phyloP scores from a whole-genome alignment of 1,139 yeast species.

The Candida smagusa region DNA sequence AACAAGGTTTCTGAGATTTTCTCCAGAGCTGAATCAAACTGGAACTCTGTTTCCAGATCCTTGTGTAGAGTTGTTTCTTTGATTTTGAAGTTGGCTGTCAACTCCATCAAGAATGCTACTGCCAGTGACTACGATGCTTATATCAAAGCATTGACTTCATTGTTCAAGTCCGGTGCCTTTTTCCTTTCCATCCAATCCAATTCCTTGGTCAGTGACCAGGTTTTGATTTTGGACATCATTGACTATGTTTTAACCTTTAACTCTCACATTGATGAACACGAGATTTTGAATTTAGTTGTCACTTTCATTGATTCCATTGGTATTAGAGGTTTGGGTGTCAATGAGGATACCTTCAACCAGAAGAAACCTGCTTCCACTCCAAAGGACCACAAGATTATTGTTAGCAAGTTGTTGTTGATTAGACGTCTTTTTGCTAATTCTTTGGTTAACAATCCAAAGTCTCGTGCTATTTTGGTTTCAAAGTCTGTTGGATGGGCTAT shows the following conservation, averaged over 20 bases:
- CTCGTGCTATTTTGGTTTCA: slow-evolving; percentile 46
- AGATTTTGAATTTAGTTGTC: slow-evolving; percentile 37
- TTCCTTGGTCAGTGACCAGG: slow-evolving; percentile 55
- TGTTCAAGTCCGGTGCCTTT: slow-evolving; percentile 38
- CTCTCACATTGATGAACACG: slow-evolving; percentile 34
- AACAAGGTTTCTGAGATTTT: slow-evolving; percentile 46
- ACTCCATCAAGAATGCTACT: slow-evolving; percentile 20
- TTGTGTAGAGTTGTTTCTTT: slow-evolving; percentile 57
- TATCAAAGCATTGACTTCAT: slow-evolving; percentile 25
- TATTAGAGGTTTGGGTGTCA: slow-evolving; percentile 48
- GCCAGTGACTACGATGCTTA: slow-evolving; percentile 27
- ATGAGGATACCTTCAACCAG: slow-evolving; percentile 29
- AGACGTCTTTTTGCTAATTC: slow-evolving; percentile 54
- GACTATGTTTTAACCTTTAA: slow-evolving; percentile 51
- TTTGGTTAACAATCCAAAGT: slow-evolving; percentile 32
- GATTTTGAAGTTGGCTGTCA: slow-evolving; percentile 41
- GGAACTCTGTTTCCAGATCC: slow-evolving; percentile 65
- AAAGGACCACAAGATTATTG: slow-evolving; percentile 53
- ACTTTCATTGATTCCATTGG: slow-evolving; percentile 51
- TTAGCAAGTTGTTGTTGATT: slow-evolving; percentile 57
- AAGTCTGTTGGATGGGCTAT: slow-evolving; percentile 62
- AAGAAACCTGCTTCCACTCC: slow-evolving; percentile 28
- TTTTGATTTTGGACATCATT: slow-evolving; percentile 53
- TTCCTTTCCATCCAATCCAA: slow-evolving; percentile 50
- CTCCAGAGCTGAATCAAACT: slow-evolving; percentile 47